Percentiles rank a stretch among this genome's conserved stretches.
Conservation (phyloP, 257 asterid genomes). For the Euphrasia confusa region DNA sequence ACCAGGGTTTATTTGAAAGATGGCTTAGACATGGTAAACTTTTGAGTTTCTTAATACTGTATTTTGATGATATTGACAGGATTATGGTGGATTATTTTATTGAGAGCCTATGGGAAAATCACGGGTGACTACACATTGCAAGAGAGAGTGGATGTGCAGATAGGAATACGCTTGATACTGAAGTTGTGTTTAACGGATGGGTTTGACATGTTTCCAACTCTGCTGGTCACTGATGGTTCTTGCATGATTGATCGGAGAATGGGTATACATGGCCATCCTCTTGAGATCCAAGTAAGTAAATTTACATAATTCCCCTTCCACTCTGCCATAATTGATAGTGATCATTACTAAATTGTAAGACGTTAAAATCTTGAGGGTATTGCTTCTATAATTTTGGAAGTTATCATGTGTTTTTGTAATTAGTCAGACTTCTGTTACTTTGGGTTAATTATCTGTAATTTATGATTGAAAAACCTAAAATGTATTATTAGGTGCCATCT, state of each 20-base stretch:
- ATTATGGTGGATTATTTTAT: constrained; percentile 75
- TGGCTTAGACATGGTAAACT: background rate
- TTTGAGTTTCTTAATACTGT: constrained; percentile 11
- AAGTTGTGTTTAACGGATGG: constrained; percentile 61
- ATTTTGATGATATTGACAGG: constrained; percentile 36
- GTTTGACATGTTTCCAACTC: constrained; percentile 76
- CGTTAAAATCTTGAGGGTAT: no score
- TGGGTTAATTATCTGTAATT: background rate
- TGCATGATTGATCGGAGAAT: constrained; percentile 77
- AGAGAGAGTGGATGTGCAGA: constrained; percentile 80
- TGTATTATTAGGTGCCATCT: no score
- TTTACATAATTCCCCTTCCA: background rate
- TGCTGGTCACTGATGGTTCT: constrained; percentile 79
- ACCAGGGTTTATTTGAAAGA: background rate
- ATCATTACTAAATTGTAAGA: no score
- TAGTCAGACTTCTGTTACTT: background rate
- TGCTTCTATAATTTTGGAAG: no score
- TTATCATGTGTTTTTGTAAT: no score
- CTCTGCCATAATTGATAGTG: no score
- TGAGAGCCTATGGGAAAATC: constrained; percentile 73
- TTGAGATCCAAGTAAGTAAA: constrained; percentile 59
- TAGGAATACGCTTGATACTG: constrained; percentile 58
- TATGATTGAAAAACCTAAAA: no score
- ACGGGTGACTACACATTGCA: constrained; percentile 71
- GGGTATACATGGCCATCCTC: constrained; percentile 80